Conservation (phyloP, 106 monocot species). For the Dendrobium officinale region DNA sequence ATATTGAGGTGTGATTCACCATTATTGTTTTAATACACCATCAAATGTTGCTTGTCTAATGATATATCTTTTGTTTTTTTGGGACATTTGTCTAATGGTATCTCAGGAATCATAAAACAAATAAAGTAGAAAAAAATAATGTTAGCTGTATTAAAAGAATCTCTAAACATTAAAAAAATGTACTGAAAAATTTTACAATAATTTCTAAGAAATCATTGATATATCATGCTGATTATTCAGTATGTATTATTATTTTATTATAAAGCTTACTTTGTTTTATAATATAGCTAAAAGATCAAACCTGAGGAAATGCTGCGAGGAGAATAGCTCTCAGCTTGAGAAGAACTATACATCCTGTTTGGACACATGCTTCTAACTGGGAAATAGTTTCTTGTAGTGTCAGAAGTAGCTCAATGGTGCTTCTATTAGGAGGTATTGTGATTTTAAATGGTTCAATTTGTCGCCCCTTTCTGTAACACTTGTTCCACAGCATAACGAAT, state of each 20-base stretch:
- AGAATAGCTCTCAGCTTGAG: slow-evolving; percentile 86
- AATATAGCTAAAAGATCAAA: slow-evolving; percentile 12
- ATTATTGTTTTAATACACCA: too few species aligned
- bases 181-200: too few species aligned
- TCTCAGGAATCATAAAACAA: too few species aligned
- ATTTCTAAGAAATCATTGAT: not conserved
- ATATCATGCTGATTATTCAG: not conserved
- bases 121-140: too few species aligned
- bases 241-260: not conserved
- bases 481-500: slow-evolving; percentile 72
- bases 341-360: slow-evolving; percentile 69
- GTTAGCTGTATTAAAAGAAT: too few species aligned
- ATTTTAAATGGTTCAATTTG: slow-evolving; percentile 62
- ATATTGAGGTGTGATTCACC: too few species aligned
- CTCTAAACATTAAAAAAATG: too few species aligned
- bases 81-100: too few species aligned
- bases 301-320: slow-evolving; percentile 79
- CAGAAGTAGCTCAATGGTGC: slow-evolving; percentile 76
- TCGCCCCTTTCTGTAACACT: slow-evolving; percentile 35
- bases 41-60: too few species aligned
- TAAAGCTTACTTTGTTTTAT: not conserved
- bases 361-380: slow-evolving; percentile 60
- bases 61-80: too few species aligned
- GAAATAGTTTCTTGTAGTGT: slow-evolving; percentile 75
- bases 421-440: slow-evolving; percentile 44